Percentiles rank a stretch among this genome's conserved stretches.
These are phyloP conservation scores for Xylaria telfairii DNA, from an alignment of 495 filamentous ascomycete genomes.

Conservation along the genomic window DNA sequence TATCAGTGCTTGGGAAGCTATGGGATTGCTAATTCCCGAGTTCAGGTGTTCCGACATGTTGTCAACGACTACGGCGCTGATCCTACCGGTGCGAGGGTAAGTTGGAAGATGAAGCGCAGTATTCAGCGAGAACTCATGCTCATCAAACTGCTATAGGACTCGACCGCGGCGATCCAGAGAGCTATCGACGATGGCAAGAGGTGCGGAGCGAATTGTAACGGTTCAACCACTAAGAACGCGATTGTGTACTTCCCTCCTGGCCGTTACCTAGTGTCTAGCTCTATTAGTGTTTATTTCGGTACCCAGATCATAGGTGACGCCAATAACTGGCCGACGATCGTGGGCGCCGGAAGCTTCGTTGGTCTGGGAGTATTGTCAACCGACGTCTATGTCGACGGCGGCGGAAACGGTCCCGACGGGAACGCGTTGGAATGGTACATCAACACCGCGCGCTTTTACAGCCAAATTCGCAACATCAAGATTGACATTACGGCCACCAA, in stretches of 20 bases:
- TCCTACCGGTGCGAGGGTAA: constrained; percentile 14
- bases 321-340: constrained; percentile 62
- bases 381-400: constrained; percentile 60
- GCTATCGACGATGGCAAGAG: constrained; percentile 66
- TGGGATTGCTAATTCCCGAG: background rate
- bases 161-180: constrained; percentile 67
- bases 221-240: constrained; percentile 62
- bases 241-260: constrained; percentile 65
- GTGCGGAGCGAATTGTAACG: constrained; percentile 63
- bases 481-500: constrained; percentile 68
- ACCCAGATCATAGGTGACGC: constrained; percentile 65
- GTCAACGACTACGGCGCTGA: constrained; percentile 61
- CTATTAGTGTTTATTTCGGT: constrained; percentile 62
- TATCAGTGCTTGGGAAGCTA: background rate
- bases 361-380: constrained; percentile 75
- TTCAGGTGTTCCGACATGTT: constrained; percentile 65
- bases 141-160: constrained; percentile 45
- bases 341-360: constrained; percentile 60
- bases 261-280: constrained; percentile 60
- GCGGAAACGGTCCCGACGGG: constrained; percentile 35
- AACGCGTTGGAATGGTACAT: constrained; percentile 60
- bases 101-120: constrained; percentile 43
- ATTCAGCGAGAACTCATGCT: background rate
- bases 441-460: constrained; percentile 80
- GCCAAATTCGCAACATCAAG: constrained; percentile 74